Conservation (phyloP, 2,329 filamentous ascomycete genomes). For the Fusarium agapanthi region DNA sequence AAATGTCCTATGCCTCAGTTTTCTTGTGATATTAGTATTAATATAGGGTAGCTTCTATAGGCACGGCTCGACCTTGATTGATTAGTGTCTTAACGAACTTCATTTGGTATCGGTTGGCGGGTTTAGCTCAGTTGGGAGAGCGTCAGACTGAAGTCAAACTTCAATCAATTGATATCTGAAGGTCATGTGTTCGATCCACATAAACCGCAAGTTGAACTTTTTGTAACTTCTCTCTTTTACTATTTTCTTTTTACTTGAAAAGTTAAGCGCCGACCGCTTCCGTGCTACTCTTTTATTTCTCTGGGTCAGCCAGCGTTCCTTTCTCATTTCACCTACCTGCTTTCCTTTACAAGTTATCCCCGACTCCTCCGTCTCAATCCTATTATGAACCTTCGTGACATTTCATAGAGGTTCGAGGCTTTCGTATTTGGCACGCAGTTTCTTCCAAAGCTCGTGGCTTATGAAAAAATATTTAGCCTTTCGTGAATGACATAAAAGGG, state of each 20-base stretch:
- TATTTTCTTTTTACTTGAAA: neutral
- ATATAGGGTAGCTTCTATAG: neutral
- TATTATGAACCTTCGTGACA: fast-evolving
- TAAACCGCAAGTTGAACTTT: constrained; percentile 32
- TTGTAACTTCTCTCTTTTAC: neutral
- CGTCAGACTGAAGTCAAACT: constrained; percentile 38
- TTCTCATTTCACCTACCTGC: fast-evolving
- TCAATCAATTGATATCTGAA: constrained; percentile 41
- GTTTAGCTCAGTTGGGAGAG: constrained; percentile 46
- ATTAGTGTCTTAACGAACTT: fast-evolving
- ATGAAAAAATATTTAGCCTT: neutral
- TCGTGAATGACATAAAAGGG: neutral
- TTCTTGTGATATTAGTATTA: too few relatives aligned
- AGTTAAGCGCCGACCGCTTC: fast-evolving
- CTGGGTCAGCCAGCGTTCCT: fast-evolving
- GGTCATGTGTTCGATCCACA: constrained; percentile 46
- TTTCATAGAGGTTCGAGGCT: neutral
- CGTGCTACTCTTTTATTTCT: neutral
- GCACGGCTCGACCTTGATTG: fast-evolving
- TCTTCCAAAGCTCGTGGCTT: neutral
- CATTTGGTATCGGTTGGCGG: neutral
- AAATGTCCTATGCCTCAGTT: too few relatives aligned
- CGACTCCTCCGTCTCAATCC: neutral
- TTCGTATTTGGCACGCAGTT: neutral
- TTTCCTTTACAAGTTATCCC: fast-evolving